Conservation (phyloP, 805 yeast genomes). For the Candida berthetii region DNA sequence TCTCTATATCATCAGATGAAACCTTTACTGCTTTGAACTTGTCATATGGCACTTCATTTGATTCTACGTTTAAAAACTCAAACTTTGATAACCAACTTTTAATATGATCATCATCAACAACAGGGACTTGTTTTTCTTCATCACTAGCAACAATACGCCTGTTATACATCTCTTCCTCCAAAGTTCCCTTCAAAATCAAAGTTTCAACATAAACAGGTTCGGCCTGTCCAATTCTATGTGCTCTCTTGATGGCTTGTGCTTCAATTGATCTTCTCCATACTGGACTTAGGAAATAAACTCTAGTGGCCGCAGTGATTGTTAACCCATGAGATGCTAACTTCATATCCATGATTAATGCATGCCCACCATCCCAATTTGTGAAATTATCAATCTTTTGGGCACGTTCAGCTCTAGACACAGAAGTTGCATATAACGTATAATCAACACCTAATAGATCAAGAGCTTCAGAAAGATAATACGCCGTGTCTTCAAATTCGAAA, state of each 20-base stretch:
- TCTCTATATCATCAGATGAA: not conserved
- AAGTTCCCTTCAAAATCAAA: constrained; percentile 50
- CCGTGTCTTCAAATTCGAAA: constrained; percentile 67
- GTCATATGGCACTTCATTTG: not conserved
- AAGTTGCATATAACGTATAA: constrained; percentile 60
- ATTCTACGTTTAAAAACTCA: constrained; percentile 31
- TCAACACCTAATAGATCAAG: constrained; percentile 55
- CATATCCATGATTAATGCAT: constrained; percentile 59
- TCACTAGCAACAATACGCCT: constrained; percentile 20
- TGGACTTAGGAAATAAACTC: constrained; percentile 66
- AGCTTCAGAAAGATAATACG: constrained; percentile 60
- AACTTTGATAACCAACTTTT: constrained; percentile 47
- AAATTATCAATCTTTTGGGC: constrained; percentile 47
- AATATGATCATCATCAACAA: constrained; percentile 56
- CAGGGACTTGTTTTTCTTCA: constrained; percentile 25
- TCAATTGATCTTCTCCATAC: constrained; percentile 66
- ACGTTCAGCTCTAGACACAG: constrained; percentile 42
- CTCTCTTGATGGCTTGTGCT: constrained; percentile 73
- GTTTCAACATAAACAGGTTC: constrained; percentile 67
- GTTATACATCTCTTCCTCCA: constrained; percentile 64
- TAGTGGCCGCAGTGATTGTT: constrained; percentile 61
- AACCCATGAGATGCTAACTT: constrained; percentile 65
- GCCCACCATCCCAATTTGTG: constrained; percentile 37
- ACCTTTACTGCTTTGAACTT: constrained; percentile 1
- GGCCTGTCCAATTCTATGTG: constrained; percentile 69